A percentile compares a stretch with the other conserved stretches of the same genome.
phyloP scores from a whole-genome alignment of 2,329 filamentous ascomycete genomes.

The Apiospora koreana region DNA sequence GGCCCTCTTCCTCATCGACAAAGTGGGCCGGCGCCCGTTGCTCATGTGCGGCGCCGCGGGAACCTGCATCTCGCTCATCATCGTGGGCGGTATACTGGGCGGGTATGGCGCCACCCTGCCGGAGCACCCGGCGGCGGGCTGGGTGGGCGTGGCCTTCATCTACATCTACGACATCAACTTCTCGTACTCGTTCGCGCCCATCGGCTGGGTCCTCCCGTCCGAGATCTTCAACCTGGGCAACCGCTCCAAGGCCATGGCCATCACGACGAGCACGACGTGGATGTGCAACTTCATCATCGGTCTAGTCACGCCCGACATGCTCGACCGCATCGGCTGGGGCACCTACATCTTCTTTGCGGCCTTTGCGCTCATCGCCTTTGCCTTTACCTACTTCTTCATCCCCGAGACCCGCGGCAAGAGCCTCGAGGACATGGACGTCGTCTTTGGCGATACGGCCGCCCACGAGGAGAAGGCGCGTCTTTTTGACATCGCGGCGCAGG shows the following conservation, averaged over 20 bases:
- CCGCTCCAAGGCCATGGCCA: slow-evolving; percentile 60
- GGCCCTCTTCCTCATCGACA: slow-evolving; percentile 43
- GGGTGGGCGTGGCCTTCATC: slow-evolving; percentile 60
- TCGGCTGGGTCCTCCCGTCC: slow-evolving; percentile 56
- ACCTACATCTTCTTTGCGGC: slow-evolving; percentile 63
- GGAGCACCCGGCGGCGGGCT: slow-evolving; percentile 51
- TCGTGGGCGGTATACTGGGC: slow-evolving; percentile 55
- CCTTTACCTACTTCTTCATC: slow-evolving; percentile 55
- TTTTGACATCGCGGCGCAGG: neutral
- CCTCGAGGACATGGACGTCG: slow-evolving; percentile 57
- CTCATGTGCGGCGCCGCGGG: slow-evolving; percentile 39
- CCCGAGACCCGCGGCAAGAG: slow-evolving; percentile 59
- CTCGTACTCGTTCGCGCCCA: slow-evolving; percentile 40
- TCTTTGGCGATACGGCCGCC: slow-evolving; percentile 42
- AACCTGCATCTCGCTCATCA: slow-evolving; percentile 47
- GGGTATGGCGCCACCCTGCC: slow-evolving; percentile 47
- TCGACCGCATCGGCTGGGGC: slow-evolving; percentile 51
- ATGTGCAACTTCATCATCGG: slow-evolving; percentile 45
- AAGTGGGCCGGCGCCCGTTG: slow-evolving; percentile 46
- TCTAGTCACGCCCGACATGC: slow-evolving; percentile 49
- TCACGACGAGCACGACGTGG: slow-evolving; percentile 60
- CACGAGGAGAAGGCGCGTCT: slow-evolving; percentile 32
- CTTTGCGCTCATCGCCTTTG: slow-evolving; percentile 48
- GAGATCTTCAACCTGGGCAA: slow-evolving; percentile 61
- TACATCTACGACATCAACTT: slow-evolving; percentile 53